A percentile compares a stretch with the other conserved stretches of the same genome.
Evolutionary conservation across 2,329 filamentous ascomycete genomes (phyloP).

Genomic region (Claviceps paspali): DNA sequence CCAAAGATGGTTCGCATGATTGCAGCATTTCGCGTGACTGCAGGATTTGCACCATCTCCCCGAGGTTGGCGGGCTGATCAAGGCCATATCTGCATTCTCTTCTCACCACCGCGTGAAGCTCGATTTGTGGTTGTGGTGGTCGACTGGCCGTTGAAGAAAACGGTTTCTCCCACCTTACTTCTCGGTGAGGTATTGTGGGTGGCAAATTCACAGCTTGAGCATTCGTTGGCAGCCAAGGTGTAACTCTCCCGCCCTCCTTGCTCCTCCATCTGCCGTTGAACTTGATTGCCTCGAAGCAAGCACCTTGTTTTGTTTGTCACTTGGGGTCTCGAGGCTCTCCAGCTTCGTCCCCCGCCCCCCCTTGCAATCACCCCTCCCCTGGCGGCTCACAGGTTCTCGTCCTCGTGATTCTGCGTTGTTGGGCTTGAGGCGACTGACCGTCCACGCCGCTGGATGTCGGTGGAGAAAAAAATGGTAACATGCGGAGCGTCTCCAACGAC

Average conservation of each 20-base stretch:
- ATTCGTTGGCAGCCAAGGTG: too few species aligned
- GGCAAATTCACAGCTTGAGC: too few species aligned
- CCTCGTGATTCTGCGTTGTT: conserved; percentile 2
- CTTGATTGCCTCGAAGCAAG: too few species aligned
- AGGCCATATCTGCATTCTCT: too few species aligned
- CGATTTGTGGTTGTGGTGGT: too few species aligned
- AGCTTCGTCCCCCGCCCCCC: background rate
- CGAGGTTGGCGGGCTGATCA: background rate
- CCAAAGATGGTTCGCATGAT: background rate
- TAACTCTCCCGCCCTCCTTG: too few species aligned
- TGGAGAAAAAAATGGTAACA: background rate
- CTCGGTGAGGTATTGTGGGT: too few species aligned
- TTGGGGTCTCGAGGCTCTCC: background rate
- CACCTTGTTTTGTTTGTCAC: too few species aligned
- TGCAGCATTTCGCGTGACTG: conserved; percentile 1
- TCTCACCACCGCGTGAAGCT: too few species aligned
- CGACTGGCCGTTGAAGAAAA: too few species aligned
- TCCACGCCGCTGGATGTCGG: background rate
- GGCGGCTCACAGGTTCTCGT: conserved; percentile 1
- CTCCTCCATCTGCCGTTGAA: too few species aligned
- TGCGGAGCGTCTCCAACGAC: conserved; percentile 1
- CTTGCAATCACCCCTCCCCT: background rate
- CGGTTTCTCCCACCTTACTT: too few species aligned
- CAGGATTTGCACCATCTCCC: background rate
- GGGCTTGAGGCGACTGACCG: background rate